These are phyloP conservation scores for Dendrocalamus sinicus DNA, from an alignment of 176 grass and related monocot species.

Conservation along the genomic window DNA sequence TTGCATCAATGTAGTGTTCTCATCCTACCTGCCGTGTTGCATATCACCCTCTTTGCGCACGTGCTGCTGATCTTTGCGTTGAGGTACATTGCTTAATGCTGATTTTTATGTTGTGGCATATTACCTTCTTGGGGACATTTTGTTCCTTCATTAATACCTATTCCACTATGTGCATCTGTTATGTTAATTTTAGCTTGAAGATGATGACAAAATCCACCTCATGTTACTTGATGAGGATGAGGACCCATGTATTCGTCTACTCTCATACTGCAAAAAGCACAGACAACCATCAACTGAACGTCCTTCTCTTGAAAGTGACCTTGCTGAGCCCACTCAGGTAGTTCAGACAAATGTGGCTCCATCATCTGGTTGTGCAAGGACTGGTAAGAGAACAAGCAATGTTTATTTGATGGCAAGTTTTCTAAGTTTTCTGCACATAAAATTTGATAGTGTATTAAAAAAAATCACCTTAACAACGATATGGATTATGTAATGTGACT, in stretches of 20 bases:
- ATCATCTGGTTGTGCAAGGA: conserved; percentile 95
- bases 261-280: conserved; percentile 98
- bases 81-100: conserved; percentile 59
- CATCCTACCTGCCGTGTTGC: conserved; percentile 95
- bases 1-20: conserved; percentile 70
- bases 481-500: background rate
- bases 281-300: conserved; percentile 84
- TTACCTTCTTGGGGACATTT: conserved; percentile 33
- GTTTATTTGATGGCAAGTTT: conserved; percentile 21
- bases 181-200: conserved; percentile 81
- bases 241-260: conserved; percentile 89
- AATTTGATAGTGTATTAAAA: conserved; percentile 32
- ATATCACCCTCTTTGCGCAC: conserved; percentile 97
- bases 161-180: conserved; percentile 1
- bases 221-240: conserved; percentile 94
- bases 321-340: conserved; percentile 39
- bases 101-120: conserved; percentile 28
- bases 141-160: conserved; percentile 32
- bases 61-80: conserved; percentile 98
- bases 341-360: conserved; percentile 53
- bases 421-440: background rate
- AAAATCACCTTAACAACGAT: background rate
- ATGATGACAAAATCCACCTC: conserved; percentile 86
- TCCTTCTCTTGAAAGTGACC: conserved; percentile 59
- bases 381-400: conserved; percentile 56